These are phyloP conservation scores for Forsythia viridissima DNA, from an alignment of 257 asterid species.

Conservation along the genomic window DNA sequence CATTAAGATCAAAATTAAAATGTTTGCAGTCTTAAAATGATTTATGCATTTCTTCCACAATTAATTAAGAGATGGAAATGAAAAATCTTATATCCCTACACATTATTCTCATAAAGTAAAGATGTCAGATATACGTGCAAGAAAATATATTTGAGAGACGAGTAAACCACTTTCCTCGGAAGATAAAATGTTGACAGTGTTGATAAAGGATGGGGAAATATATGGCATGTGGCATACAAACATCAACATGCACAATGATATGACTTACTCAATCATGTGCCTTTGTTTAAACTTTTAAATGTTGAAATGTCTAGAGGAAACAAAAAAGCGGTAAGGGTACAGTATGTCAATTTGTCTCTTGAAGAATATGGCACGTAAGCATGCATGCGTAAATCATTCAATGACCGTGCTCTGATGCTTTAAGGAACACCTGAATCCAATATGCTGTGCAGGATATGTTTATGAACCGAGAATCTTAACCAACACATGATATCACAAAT, in stretches of 20 bases:
- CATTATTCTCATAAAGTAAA: background rate
- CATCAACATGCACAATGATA: background rate
- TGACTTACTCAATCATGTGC: background rate
- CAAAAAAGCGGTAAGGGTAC: too few species aligned
- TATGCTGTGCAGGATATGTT: background rate
- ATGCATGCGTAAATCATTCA: background rate
- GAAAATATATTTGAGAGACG: background rate
- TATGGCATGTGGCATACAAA: background rate
- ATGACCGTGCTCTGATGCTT: background rate
- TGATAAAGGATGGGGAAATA: background rate
- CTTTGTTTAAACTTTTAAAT: too few species aligned
- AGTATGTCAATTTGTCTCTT: too few species aligned
- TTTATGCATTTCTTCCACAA: too few species aligned
- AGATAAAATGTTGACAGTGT: background rate
- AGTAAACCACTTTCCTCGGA: background rate
- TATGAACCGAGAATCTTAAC: background rate
- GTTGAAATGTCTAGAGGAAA: background rate
- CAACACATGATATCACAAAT: background rate
- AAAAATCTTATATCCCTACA: too few species aligned
- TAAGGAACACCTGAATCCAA: background rate
- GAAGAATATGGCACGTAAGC: background rate
- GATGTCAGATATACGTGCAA: background rate
- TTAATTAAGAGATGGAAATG: too few species aligned
- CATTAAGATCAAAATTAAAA: constrained; percentile 21
- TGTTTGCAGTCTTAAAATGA: background rate